Conservation (phyloP, 208 protist species). For the Hexamita inflata region DNA sequence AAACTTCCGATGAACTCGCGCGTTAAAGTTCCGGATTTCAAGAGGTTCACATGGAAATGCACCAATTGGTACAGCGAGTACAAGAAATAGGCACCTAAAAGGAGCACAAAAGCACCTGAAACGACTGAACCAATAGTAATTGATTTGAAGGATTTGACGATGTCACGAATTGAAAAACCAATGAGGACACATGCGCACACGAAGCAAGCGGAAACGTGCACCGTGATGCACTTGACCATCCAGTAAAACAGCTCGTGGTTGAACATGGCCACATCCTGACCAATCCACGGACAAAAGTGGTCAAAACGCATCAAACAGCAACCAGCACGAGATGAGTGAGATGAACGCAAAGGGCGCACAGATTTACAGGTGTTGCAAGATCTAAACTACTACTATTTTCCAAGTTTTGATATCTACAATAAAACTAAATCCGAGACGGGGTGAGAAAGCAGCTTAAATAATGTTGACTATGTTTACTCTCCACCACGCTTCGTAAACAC, state of each 20-base stretch:
- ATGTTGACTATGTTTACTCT: too few species aligned
- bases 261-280: neutral
- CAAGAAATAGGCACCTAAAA: neutral
- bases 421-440: too few species aligned
- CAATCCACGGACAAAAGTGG: conserved; percentile 5
- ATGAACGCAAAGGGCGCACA: conserved; percentile 1
- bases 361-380: neutral
- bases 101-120: too few species aligned
- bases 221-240: neutral
- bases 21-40: neutral
- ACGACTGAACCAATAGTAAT: neutral
- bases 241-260: conserved; percentile 7
- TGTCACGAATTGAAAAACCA: too few species aligned
- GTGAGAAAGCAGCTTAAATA: too few species aligned
- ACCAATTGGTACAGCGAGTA: neutral
- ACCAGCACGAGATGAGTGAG: neutral
- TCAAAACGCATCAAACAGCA: conserved; percentile 9
- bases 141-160: neutral
- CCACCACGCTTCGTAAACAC: too few species aligned
- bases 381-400: too few species aligned
- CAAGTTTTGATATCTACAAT: too few species aligned
- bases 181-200: neutral
- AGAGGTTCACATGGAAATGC: neutral
- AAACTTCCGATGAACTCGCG: neutral
- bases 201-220: neutral